phyloP scores from a whole-genome alignment of 2,329 filamentous ascomycete species.

The Stagonosporopsis vannaccii region DNA sequence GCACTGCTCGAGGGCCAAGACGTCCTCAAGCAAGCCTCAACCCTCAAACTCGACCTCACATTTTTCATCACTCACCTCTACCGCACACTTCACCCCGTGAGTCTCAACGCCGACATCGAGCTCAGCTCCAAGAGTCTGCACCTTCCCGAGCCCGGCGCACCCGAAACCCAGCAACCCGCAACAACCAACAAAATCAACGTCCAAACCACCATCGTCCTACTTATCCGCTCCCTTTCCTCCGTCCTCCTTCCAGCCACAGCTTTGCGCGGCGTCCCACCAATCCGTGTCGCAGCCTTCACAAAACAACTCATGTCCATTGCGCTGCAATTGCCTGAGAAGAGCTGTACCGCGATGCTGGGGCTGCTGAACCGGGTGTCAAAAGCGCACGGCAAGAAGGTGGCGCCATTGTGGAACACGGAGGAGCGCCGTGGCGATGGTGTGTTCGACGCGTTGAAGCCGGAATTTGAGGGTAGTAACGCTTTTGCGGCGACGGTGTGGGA shows the following conservation, averaged over 20 bases:
- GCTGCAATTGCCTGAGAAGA: constrained; percentile 91
- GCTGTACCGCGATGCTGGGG: constrained; percentile 77
- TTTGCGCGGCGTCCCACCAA: constrained; percentile 76
- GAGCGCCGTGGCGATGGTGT: constrained; percentile 90
- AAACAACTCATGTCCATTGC: constrained; percentile 87
- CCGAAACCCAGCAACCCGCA: constrained; percentile 49
- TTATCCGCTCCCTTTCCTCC: constrained; percentile 84
- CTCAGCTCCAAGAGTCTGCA: constrained; percentile 76
- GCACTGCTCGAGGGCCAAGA: constrained; percentile 96
- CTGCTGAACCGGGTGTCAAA: constrained; percentile 80
- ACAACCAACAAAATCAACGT: constrained; percentile 82
- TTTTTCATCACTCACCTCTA: constrained; percentile 97
- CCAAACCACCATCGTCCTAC: constrained; percentile 90
- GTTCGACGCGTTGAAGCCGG: constrained; percentile 73
- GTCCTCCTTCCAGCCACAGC: constrained; percentile 79
- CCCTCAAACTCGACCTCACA: constrained; percentile 86
- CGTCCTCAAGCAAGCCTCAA: constrained; percentile 79
- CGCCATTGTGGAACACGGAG: constrained; percentile 91
- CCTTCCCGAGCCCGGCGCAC: constrained; percentile 69
- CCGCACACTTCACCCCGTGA: constrained; percentile 79
- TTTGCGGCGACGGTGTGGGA: constrained; percentile 94
- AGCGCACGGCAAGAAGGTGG: constrained; percentile 81
- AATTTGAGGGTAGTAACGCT: constrained; percentile 86
- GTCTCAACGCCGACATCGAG: constrained; percentile 86
- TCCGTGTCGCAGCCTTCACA: constrained; percentile 87